Evolutionary conservation across 441 rosid species (phyloP).

Genomic region (Rhodomyrtus psidioides): DNA sequence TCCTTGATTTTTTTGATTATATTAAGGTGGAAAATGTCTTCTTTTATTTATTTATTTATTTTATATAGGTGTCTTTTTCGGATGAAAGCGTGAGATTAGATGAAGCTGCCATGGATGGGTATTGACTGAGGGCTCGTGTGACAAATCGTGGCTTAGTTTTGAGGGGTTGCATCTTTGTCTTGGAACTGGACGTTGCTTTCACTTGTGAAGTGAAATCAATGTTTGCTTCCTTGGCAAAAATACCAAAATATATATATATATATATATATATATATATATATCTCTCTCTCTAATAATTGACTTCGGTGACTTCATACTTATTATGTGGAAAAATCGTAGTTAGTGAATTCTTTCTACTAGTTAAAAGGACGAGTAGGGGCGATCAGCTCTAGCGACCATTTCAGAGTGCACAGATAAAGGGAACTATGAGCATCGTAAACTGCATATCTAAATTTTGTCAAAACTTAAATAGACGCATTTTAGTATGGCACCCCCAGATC

Average conservation of each 20-base stretch:
- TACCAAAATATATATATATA: too few species aligned
- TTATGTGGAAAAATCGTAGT: neutral
- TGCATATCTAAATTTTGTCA: neutral
- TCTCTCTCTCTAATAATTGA: neutral
- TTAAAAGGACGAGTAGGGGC: neutral
- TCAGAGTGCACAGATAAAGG: neutral
- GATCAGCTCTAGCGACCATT: neutral
- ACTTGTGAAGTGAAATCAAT: neutral
- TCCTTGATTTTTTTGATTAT: neutral
- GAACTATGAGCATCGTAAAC: neutral
- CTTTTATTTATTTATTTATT: too few species aligned
- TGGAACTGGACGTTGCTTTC: neutral
- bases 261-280: too few species aligned
- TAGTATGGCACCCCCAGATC: neutral
- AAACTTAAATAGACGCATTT: neutral
- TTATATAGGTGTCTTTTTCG: neutral
- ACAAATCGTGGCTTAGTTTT: neutral
- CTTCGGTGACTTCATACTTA: neutral
- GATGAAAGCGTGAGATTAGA: neutral
- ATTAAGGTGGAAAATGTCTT: neutral
- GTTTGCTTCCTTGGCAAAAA: neutral
- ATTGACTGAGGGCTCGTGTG: neutral
- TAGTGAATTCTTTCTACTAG: neutral
- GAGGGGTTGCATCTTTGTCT: neutral
- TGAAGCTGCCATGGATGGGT: neutral